Base-by-base conservation (phyloP, 805 yeast species). In the Metschnikowia gruessii region DNA sequence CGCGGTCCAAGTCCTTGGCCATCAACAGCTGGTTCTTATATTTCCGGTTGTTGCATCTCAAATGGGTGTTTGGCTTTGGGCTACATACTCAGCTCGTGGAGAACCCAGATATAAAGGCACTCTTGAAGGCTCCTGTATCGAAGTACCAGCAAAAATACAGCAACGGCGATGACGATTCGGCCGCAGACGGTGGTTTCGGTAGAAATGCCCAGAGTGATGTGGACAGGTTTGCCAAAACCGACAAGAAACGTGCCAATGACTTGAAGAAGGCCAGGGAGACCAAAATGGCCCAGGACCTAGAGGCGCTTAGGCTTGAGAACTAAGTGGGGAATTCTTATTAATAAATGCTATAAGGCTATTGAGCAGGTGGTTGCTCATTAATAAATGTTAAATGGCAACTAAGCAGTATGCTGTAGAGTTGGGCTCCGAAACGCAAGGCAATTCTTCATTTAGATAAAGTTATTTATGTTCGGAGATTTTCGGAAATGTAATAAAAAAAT, bases 41-140 rank as follows among this genome's bases (percentile, higher is more conserved):
- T 56, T 58, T 75, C 41, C 63, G 83, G 34, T 61, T 79, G 43
- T 63, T 76, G 30, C 74, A 72, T 45, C 63, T 79, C 53, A 72
- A 75, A 49, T 79, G 79, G 72, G 62, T 77, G 22, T 77, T 76
- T 56, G 75, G 79, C 35, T 71, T 74, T 43, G 81, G 81, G 12
- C 67, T 79, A 13, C 81, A 76, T 51, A 63, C 63, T 48, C 82
- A 79, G 55, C 64, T 77, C 28, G 69, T 73, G 7, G 58, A 65
- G 5, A 74, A 70, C 51, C 60, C 60, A 1, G 55, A 55, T 10
- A 58, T 74, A 16, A 56, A 65, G 37, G 70, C 65, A 35, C 58
- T 70, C n/a, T 61, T 72, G 52, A 64, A 55, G 41, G 72, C 65
- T 43, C 70, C 73, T 8, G 60, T 57, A 11, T 55, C 58, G 10